These are phyloP conservation scores for Teratosphaeriaceae sp. DNA, from an alignment of 2,329 filamentous ascomycete genomes.

Conservation along the genomic window DNA sequence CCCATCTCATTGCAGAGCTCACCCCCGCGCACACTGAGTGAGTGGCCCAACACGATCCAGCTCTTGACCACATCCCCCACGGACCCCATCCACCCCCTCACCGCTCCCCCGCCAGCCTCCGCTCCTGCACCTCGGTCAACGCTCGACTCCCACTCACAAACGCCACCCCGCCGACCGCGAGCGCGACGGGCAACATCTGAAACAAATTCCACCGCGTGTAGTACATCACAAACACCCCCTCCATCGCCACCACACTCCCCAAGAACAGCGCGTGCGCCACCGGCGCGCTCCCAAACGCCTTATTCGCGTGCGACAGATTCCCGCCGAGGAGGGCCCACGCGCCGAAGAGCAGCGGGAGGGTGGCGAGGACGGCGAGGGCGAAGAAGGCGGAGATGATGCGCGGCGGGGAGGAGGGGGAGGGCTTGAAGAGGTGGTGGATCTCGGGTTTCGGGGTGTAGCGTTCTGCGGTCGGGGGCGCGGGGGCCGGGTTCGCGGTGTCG, in stretches of 20 bases:
- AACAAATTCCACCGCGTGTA: slow-evolving; percentile 90
- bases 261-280: slow-evolving; percentile 80
- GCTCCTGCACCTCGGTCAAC: slow-evolving; percentile 83
- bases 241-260: slow-evolving; percentile 78
- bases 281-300: slow-evolving; percentile 69
- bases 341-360: slow-evolving; percentile 66
- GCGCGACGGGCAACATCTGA: slow-evolving; percentile 71
- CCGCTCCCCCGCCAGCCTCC: slow-evolving; percentile 67
- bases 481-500: slow-evolving; percentile 55
- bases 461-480: slow-evolving; percentile 59
- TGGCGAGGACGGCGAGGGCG: slow-evolving; percentile 61
- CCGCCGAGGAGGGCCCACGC: slow-evolving; percentile 74
- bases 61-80: too few species aligned
- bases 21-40: too few species aligned
- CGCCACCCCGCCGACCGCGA: slow-evolving; percentile 60
- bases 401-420: slow-evolving; percentile 72
- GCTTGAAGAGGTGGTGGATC: slow-evolving; percentile 86
- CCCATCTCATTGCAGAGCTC: too few species aligned
- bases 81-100: too few species aligned
- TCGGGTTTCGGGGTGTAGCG: slow-evolving; percentile 79
- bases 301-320: slow-evolving; percentile 70
- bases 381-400: slow-evolving; percentile 75
- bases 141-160: slow-evolving; percentile 87
- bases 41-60: too few species aligned
- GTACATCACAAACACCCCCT: slow-evolving; percentile 91